phyloP scores from a whole-genome alignment of 306 rosid species.

The Glycine tomentella region DNA sequence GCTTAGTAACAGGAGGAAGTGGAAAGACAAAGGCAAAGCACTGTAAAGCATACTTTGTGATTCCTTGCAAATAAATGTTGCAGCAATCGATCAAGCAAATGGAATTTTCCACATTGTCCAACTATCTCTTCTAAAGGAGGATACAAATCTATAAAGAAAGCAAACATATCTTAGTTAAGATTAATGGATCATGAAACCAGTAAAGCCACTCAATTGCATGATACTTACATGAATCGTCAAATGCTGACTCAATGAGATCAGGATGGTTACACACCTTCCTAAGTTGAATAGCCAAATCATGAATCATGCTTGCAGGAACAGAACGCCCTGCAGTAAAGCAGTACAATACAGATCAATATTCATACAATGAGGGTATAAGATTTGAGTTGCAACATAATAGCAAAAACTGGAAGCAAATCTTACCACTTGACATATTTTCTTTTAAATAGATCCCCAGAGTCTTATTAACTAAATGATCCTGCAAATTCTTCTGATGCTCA shows the following conservation, averaged over 20 bases:
- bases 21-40: conserved; percentile 11
- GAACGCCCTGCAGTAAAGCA: conserved; percentile 57
- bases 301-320: conserved; percentile 37
- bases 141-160: conserved; percentile 56
- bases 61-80: conserved; percentile 63
- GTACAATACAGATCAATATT: background rate
- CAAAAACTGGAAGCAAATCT: conserved; percentile 30
- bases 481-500: conserved; percentile 84
- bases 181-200: conserved; percentile 18
- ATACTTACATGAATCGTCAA: conserved; percentile 66
- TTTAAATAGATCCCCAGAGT: conserved; percentile 63
- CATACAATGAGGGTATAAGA: background rate
- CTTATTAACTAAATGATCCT: conserved; percentile 76
- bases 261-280: conserved; percentile 98
- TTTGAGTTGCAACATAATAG: background rate
- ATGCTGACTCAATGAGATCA: conserved; percentile 74
- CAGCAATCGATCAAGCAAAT: conserved; percentile 81
- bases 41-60: conserved; percentile 69
- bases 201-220: conserved; percentile 11
- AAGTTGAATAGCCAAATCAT: conserved; percentile 82
- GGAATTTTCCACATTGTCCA: conserved; percentile 90
- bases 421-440: conserved; percentile 56
- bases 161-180: conserved; percentile 39
- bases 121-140: conserved; percentile 86
- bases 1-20: conserved; percentile 26